phyloP scores from a whole-genome alignment of 371 early-diverging fungal genomes.

The Saksenaea vasiformis region DNA sequence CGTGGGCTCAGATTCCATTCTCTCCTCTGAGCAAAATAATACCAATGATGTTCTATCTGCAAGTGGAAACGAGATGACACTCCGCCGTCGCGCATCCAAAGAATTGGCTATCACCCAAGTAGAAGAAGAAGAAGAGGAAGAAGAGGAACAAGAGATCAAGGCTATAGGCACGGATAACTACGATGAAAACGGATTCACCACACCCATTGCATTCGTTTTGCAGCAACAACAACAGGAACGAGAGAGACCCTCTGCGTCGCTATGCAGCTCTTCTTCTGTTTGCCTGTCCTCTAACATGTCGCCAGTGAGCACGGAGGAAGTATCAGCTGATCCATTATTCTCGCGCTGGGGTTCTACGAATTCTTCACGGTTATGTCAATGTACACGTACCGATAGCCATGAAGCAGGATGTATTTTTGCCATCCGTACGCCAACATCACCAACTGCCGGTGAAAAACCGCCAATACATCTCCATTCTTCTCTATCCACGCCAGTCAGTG shows the following conservation, averaged over 20 bases:
- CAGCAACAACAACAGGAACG: conserved; percentile 8
- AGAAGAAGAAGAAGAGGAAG: conserved; percentile 5
- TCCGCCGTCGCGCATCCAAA: not conserved
- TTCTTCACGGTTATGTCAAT: not conserved
- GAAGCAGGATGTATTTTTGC: not conserved
- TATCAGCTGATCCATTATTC: not conserved
- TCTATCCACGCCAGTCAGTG: not conserved
- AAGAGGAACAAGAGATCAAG: not conserved
- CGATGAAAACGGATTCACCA: not conserved
- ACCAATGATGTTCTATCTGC: not conserved
- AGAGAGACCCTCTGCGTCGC: conserved; percentile 8
- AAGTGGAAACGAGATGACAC: not conserved
- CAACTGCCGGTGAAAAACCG: not conserved
- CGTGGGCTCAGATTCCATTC: too few relatives aligned
- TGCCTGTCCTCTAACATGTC: not conserved
- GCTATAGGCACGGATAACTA: not conserved
- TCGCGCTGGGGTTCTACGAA: not conserved
- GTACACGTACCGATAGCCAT: not conserved
- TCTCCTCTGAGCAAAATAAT: not conserved
- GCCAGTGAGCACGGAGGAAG: not conserved
- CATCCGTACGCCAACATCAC: too few relatives aligned
- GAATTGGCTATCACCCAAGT: not conserved
- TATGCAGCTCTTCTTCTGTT: conserved; percentile 18
- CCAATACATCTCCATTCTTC: not conserved
- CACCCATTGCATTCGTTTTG: not conserved